A percentile compares a stretch with the other conserved stretches of the same genome.
Conservation (phyloP, 805 yeast species). For the Zygotorulaspora florentina region DNA sequence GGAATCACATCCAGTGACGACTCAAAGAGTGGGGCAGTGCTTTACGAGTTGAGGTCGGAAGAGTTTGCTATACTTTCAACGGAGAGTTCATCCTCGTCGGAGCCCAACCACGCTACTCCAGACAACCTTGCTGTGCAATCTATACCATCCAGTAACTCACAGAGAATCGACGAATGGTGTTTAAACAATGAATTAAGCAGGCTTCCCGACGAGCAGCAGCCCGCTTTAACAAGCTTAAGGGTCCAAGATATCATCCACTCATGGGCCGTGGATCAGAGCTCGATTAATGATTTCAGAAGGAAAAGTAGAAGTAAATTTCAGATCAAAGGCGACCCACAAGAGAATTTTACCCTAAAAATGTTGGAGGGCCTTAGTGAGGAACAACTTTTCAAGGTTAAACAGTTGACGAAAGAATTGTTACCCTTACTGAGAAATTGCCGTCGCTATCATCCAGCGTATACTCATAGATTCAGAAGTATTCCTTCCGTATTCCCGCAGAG, state of each 20-base stretch:
- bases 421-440: conserved; percentile 19
- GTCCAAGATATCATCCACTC: conserved; percentile 29
- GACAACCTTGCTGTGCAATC: conserved; percentile 3
- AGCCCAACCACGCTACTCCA: conserved; percentile 1
- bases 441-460: conserved; percentile 5
- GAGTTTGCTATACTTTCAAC: conserved; percentile 23
- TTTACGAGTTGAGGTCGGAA: conserved; percentile 17
- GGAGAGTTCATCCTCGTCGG: conserved; percentile 13
- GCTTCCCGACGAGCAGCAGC: conserved; percentile 4
- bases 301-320: background rate
- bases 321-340: conserved; percentile 1
- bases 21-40: conserved; percentile 7
- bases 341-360: conserved; percentile 13
- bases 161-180: conserved; percentile 28
- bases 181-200: conserved; percentile 12
- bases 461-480: conserved; percentile 13
- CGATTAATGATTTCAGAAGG: conserved; percentile 1
- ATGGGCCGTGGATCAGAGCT: conserved; percentile 33
- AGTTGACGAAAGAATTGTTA: conserved; percentile 15
- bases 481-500: conserved; percentile 20
- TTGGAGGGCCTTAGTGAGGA: conserved; percentile 9
- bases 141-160: conserved; percentile 13
- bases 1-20: conserved; percentile 13
- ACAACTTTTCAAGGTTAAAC: conserved; percentile 13
- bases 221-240: conserved; percentile 5